These are phyloP conservation scores for Agapanthus africanus DNA, from an alignment of 106 monocot species.

Conservation along the genomic window DNA sequence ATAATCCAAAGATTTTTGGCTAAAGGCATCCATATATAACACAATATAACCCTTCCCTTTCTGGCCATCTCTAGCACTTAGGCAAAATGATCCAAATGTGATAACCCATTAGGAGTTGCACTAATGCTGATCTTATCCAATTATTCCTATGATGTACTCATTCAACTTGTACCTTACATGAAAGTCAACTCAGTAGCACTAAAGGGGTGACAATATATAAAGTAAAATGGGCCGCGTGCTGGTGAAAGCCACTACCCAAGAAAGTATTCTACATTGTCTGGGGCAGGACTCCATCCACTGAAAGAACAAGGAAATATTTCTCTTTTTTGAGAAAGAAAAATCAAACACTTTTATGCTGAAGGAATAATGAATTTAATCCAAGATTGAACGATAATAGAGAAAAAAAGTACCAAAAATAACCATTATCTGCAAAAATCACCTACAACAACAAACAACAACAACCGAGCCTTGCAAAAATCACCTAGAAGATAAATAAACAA, in stretches of 20 bases:
- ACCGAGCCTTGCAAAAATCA: neutral
- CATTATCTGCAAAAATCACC: neutral
- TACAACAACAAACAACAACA: neutral
- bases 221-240: neutral
- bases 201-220: neutral
- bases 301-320: neutral
- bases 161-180: neutral
- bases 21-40: neutral
- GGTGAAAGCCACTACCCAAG: neutral
- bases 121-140: neutral
- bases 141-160: neutral
- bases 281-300: neutral
- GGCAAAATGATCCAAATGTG: neutral
- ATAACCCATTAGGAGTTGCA: too few species aligned
- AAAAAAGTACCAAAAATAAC: neutral
- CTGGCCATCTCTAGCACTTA: neutral
- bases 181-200: neutral
- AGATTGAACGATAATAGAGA: neutral
- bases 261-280: slow-evolving; percentile 6
- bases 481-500: neutral
- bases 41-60: neutral
- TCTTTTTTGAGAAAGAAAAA: neutral
- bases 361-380: neutral
- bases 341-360: neutral
- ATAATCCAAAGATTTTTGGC: neutral